These are phyloP conservation scores for Phyllosticta paracitricarpa DNA, from an alignment of 2,329 filamentous ascomycete species.

Conservation along the genomic window DNA sequence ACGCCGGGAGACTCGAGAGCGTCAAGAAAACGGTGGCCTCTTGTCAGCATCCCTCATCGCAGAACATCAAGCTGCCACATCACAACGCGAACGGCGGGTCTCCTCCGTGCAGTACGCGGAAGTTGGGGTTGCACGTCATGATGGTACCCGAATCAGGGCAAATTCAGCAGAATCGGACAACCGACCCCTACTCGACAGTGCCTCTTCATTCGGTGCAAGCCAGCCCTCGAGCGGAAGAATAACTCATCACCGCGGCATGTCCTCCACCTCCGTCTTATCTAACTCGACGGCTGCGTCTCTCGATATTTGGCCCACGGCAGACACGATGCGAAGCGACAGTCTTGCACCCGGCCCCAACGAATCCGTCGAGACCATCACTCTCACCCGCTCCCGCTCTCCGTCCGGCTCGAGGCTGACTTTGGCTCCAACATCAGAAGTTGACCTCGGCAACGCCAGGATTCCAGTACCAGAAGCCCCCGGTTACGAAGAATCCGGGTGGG, in stretches of 20 bases:
- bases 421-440: background rate
- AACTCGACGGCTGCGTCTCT: slow-evolving; percentile 28
- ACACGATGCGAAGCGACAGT: slow-evolving; percentile 15
- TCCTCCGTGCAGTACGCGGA: slow-evolving; percentile 70
- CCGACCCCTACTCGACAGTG: slow-evolving; percentile 60
- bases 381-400: slow-evolving; percentile 26
- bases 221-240: slow-evolving; percentile 17
- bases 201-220: slow-evolving; percentile 49
- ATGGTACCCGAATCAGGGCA: slow-evolving; percentile 64
- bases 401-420: slow-evolving; percentile 8
- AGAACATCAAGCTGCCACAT: slow-evolving; percentile 51
- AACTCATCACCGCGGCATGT: slow-evolving; percentile 32
- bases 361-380: slow-evolving; percentile 32
- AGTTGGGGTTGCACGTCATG: slow-evolving; percentile 64
- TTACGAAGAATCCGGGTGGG: slow-evolving; percentile 23
- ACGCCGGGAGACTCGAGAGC: slow-evolving; percentile 33
- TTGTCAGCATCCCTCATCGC: slow-evolving; percentile 40
- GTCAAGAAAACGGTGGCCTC: slow-evolving; percentile 12
- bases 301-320: slow-evolving; percentile 20
- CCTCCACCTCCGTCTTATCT: slow-evolving; percentile 32
- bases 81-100: slow-evolving; percentile 55
- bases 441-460: slow-evolving; percentile 14
- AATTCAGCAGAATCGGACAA: slow-evolving; percentile 65
- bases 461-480: slow-evolving; percentile 23
- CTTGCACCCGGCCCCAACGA: slow-evolving; percentile 21